Percentiles rank a stretch among this genome's conserved stretches.
Evolutionary conservation across 495 filamentous ascomycete genomes (phyloP).

Genomic region (Hyphodiscus hymeniophilus): DNA sequence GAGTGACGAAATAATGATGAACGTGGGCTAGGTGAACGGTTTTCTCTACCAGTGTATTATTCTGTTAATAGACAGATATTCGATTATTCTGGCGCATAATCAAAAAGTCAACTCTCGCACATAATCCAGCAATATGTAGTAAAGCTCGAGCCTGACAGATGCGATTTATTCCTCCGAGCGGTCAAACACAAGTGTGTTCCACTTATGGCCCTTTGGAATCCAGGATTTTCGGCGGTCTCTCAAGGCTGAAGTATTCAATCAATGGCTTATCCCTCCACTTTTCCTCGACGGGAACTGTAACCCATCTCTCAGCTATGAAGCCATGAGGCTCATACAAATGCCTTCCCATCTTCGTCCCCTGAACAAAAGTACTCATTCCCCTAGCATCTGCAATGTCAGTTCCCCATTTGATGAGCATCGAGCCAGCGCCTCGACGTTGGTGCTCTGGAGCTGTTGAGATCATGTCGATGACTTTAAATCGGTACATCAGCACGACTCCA

Average conservation of each 20-base stretch:
- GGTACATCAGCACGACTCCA: too few relatives aligned
- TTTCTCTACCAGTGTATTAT: too few relatives aligned
- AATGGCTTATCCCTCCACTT: background rate
- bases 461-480: slow-evolving; percentile 8
- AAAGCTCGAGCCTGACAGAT: too few relatives aligned
- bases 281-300: slow-evolving; percentile 3
- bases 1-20: too few relatives aligned
- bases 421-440: slow-evolving; percentile 5
- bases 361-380: slow-evolving; percentile 1
- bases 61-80: too few relatives aligned
- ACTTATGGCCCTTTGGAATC: too few relatives aligned
- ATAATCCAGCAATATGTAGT: too few relatives aligned
- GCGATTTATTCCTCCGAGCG: too few relatives aligned
- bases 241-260: background rate
- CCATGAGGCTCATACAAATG: slow-evolving; percentile 4
- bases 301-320: slow-evolving; percentile 2
- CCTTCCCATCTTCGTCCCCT: background rate
- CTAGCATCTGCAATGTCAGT: slow-evolving; percentile 3
- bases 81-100: too few relatives aligned
- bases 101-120: too few relatives aligned
- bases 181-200: too few relatives aligned
- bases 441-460: slow-evolving; percentile 8
- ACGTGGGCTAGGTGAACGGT: too few relatives aligned
- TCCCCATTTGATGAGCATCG: slow-evolving; percentile 8
- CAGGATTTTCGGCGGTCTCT: slow-evolving; percentile 4